Percentiles rank a stretch among this genome's conserved stretches.
These are phyloP conservation scores for Camellia granthamiana DNA, from an alignment of 148 eudicot genomes.

Conservation along the genomic window DNA sequence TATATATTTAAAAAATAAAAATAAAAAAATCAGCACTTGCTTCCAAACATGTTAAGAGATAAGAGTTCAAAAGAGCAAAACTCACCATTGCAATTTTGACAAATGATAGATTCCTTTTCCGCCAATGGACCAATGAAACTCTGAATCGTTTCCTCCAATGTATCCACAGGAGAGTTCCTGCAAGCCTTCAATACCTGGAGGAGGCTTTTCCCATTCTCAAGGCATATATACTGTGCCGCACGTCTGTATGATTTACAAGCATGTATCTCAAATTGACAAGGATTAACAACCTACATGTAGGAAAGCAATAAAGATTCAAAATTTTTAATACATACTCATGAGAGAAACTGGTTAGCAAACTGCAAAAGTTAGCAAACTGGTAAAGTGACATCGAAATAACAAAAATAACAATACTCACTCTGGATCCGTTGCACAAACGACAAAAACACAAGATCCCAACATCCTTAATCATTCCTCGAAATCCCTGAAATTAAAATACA, in stretches of 20 bases:
- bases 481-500: slow-evolving; percentile 38
- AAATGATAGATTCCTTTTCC: slow-evolving; percentile 41
- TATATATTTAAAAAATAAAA: no score
- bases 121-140: slow-evolving; percentile 62
- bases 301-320: slow-evolving; percentile 13
- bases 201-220: slow-evolving; percentile 78
- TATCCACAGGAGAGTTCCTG: slow-evolving; percentile 38
- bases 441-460: slow-evolving; percentile 75
- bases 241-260: slow-evolving; percentile 74
- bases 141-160: slow-evolving; percentile 53
- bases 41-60: slow-evolving; percentile 6
- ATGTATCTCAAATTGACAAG: slow-evolving; percentile 80
- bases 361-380: not conserved
- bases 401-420: slow-evolving; percentile 45
- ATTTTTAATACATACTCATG: not conserved
- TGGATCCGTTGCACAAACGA: slow-evolving; percentile 61
- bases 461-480: slow-evolving; percentile 68
- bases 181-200: slow-evolving; percentile 70
- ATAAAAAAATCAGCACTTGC: no score
- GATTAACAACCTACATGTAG: slow-evolving; percentile 62
- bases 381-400: slow-evolving; percentile 2
- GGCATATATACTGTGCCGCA: slow-evolving; percentile 76
- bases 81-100: slow-evolving; percentile 66
- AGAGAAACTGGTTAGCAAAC: not conserved
- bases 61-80: slow-evolving; percentile 1